Conservation (phyloP, 2,329 filamentous ascomycete species). For the Pseudogymnoascus sp. region DNA sequence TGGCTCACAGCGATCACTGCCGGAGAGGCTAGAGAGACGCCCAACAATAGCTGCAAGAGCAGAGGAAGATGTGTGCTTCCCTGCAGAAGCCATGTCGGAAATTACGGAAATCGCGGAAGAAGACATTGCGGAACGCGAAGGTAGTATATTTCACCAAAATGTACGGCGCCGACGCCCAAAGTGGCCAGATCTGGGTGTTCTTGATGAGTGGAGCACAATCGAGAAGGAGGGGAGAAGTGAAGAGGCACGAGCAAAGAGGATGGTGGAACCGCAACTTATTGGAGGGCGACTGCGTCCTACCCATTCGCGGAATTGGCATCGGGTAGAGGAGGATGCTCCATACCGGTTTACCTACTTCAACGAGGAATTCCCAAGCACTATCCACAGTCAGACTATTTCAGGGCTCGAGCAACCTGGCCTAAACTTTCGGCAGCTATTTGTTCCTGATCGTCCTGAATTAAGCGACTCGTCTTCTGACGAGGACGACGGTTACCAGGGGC, state of each 20-base stretch:
- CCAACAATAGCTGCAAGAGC: constrained; percentile 57
- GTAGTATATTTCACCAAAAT: constrained; percentile 30
- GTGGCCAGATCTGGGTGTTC: constrained; percentile 77
- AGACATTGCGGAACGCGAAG: constrained; percentile 49
- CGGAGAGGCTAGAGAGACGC: constrained; percentile 34
- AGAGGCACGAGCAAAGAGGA: constrained; percentile 77
- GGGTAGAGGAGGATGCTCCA: constrained; percentile 79
- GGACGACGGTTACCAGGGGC: constrained; percentile 45
- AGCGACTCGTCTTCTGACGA: constrained; percentile 64
- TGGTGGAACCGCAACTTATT: constrained; percentile 87
- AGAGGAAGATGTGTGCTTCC: constrained; percentile 89
- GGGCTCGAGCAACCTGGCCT: constrained; percentile 81
- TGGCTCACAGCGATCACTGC: neutral
- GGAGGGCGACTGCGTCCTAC: constrained; percentile 81
- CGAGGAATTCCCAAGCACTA: constrained; percentile 90
- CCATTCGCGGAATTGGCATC: constrained; percentile 67
- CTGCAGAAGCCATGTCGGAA: constrained; percentile 70
- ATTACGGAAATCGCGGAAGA: constrained; percentile 78
- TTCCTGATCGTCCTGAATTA: constrained; percentile 73
- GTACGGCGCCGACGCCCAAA: constrained; percentile 53
- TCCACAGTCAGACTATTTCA: constrained; percentile 91
- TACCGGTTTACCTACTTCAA: constrained; percentile 99
- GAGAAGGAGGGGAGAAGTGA: constrained; percentile 86
- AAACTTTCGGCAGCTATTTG: constrained; percentile 80
- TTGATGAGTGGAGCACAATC: constrained; percentile 84